Evolutionary conservation across 129 eudicot genomes (phyloP).

Genomic region (Erigeron canadensis): DNA sequence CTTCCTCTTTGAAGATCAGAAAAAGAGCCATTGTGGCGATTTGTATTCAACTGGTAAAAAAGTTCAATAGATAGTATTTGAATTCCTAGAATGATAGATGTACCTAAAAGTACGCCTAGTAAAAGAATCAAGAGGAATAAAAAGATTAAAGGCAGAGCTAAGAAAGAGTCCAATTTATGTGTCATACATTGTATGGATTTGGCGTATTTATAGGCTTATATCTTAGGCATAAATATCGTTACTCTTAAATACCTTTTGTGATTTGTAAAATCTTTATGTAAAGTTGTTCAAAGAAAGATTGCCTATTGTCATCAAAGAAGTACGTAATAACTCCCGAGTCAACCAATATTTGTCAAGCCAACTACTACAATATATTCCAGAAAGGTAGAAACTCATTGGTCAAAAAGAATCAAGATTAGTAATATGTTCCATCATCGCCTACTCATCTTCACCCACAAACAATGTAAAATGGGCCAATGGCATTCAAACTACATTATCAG

Average conservation of each 20-base stretch:
- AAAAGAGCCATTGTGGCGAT: background rate
- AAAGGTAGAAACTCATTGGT: conserved; percentile 32
- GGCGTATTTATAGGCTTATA: no score
- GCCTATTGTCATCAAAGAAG: background rate
- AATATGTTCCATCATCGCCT: conserved; percentile 21
- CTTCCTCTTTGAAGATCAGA: background rate
- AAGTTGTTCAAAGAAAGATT: background rate
- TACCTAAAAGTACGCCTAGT: no score
- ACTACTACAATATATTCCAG: conserved; percentile 31
- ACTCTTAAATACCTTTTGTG: background rate
- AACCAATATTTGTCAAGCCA: conserved; percentile 17
- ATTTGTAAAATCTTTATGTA: conserved; percentile 5
- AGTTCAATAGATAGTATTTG: conserved; percentile 3
- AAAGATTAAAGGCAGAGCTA: no score
- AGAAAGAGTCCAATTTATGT: no score
- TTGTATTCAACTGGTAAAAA: conserved; percentile 2
- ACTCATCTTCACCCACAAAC: conserved; percentile 12
- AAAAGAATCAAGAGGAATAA: no score
- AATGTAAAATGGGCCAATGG: conserved; percentile 1
- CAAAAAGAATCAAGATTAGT: conserved; percentile 23
- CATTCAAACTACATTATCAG: conserved; percentile 23
- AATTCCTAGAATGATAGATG: no score
- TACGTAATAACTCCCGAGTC: conserved; percentile 26
- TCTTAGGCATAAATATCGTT: no score
- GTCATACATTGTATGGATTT: no score